Conservation (phyloP, 1,284 basidiomycete genomes). For the Apiotrichum laibachii region DNA sequence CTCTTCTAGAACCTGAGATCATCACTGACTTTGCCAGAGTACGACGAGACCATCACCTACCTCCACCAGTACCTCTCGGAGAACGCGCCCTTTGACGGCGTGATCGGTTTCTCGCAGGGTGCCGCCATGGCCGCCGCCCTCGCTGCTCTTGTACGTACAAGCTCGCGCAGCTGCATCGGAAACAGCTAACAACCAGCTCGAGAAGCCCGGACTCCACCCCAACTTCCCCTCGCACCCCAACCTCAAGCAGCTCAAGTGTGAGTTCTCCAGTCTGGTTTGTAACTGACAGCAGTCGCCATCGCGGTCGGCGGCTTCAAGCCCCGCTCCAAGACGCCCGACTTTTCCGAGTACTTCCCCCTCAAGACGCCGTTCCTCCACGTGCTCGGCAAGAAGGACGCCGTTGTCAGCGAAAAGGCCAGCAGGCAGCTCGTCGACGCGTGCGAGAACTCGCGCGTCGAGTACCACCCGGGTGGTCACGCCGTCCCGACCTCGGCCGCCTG, state of each 20-base stretch:
- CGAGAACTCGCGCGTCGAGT: constrained; percentile 40
- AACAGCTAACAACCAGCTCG: constrained; percentile 51
- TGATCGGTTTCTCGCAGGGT: constrained; percentile 83
- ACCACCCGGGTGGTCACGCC: constrained; percentile 44
- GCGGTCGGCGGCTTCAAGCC: constrained; percentile 55
- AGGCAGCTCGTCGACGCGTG: constrained; percentile 63
- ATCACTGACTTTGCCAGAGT: constrained; percentile 47
- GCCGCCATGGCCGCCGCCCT: constrained; percentile 73
- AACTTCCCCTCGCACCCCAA: constrained; percentile 65
- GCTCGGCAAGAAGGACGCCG: constrained; percentile 73
- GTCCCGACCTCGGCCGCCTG: not conserved
- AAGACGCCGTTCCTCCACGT: constrained; percentile 65
- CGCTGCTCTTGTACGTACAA: constrained; percentile 63
- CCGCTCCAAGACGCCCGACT: constrained; percentile 42
- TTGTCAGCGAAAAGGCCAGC: constrained; percentile 71
- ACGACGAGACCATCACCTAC: constrained; percentile 59
- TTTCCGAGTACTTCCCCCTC: constrained; percentile 54
- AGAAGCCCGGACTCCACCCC: constrained; percentile 59
- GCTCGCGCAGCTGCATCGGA: not conserved
- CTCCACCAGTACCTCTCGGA: constrained; percentile 49
- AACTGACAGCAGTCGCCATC: constrained; percentile 52
- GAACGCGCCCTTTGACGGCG: constrained; percentile 57
- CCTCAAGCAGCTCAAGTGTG: constrained; percentile 60
- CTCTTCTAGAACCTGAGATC: not conserved
- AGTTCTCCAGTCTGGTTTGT: not conserved